These are phyloP conservation scores for Epichloe sp. DNA, from an alignment of 2,329 filamentous ascomycete genomes.

Conservation along the genomic window DNA sequence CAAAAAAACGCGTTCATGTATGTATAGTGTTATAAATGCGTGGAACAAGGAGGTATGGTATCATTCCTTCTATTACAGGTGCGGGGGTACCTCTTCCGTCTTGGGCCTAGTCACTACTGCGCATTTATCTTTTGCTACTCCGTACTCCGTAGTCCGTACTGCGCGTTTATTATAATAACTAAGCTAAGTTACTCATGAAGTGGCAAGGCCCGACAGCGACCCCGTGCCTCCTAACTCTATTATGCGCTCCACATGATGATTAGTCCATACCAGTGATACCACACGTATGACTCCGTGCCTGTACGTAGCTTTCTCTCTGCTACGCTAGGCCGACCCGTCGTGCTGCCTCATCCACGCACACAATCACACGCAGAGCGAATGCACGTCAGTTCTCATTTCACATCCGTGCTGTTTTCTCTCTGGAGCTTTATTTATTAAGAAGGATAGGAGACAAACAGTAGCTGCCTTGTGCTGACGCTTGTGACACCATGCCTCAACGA, in stretches of 20 bases:
- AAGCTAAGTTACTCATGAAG: too few species aligned
- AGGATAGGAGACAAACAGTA: not conserved
- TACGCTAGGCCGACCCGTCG: not conserved
- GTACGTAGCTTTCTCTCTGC: not conserved
- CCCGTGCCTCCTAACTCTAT: constrained; percentile 1
- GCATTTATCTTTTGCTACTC: too few species aligned
- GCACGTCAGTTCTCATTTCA: too few species aligned
- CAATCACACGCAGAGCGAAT: not conserved
- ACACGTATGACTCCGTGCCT: not conserved
- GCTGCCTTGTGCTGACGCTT: not conserved
- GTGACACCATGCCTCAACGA: not conserved
- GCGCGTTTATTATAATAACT: too few species aligned
- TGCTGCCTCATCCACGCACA: not conserved
- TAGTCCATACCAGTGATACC: too few species aligned
- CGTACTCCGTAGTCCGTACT: too few species aligned
- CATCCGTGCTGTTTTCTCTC: not conserved
- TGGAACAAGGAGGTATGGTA: too few species aligned
- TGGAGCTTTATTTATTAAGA: not conserved
- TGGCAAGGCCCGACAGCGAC: not conserved
- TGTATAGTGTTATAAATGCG: too few species aligned
- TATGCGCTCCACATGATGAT: not conserved
- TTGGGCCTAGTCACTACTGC: too few species aligned
- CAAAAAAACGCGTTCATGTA: too few species aligned
- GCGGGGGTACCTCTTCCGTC: too few species aligned
- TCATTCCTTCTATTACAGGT: too few species aligned